Percentiles rank a stretch among this genome's conserved stretches.
phyloP scores from a whole-genome alignment of 1,284 basidiomycete genomes.

The Marasmius fiardii region DNA sequence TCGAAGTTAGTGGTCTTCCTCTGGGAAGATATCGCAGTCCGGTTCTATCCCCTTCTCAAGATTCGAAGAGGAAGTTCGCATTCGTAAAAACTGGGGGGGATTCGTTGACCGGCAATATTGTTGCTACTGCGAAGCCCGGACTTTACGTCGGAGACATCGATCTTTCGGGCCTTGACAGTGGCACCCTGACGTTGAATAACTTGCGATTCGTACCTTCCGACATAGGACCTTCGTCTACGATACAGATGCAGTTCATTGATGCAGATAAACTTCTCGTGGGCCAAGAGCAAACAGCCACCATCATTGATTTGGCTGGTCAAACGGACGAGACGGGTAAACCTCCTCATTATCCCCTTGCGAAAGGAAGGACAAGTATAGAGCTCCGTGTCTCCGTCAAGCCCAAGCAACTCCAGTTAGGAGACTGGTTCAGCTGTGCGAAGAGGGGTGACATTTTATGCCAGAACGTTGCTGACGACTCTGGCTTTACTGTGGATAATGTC shows the following conservation, averaged over 20 bases:
- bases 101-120: conserved; percentile 54
- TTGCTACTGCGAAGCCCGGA: conserved; percentile 60
- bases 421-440: neutral
- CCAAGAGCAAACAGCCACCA: conserved; percentile 46
- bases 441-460: neutral
- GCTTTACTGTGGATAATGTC: conserved; percentile 28
- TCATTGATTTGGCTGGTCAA: conserved; percentile 49
- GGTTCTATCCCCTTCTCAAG: conserved; percentile 44
- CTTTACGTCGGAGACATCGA: conserved; percentile 60
- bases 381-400: conserved; percentile 35
- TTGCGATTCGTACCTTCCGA: conserved; percentile 43
- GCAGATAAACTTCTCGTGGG: conserved; percentile 55
- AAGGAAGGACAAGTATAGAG: conserved; percentile 55
- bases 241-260: conserved; percentile 51
- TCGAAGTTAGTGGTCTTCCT: conserved; percentile 55
- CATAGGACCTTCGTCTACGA: conserved; percentile 33
- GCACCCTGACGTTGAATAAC: conserved; percentile 27
- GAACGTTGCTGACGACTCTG: conserved; percentile 1
- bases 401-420: conserved; percentile 9
- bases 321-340: conserved; percentile 48
- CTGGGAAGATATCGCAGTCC: conserved; percentile 64
- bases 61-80: conserved; percentile 45
- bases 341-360: conserved; percentile 43
- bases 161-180: conserved; percentile 35
- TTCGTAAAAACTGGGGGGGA: conserved; percentile 62